A percentile compares a stretch with the other conserved stretches of the same genome.
Conservation (phyloP, 768 basidiomycete species). For the Vararia minispora region DNA sequence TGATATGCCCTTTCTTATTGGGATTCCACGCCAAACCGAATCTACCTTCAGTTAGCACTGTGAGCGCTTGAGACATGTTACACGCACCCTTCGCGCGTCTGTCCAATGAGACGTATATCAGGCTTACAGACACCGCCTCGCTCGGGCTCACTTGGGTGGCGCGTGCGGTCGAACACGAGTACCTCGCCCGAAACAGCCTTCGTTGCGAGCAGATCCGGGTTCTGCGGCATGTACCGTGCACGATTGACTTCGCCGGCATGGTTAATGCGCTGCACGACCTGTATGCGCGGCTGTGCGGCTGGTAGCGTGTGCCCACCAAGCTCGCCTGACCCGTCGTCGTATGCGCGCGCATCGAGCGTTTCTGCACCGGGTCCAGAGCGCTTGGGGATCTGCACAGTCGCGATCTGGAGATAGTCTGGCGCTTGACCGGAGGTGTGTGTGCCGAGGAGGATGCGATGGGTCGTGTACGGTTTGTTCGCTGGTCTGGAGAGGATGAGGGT, state of each 20-base stretch:
- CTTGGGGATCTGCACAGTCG: constrained; percentile 87
- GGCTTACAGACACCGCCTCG: constrained; percentile 77
- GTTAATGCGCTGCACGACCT: constrained; percentile 89
- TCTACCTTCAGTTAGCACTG: constrained; percentile 26
- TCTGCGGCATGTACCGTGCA: constrained; percentile 99
- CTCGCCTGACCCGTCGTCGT: constrained; percentile 90
- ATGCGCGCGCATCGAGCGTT: constrained; percentile 67
- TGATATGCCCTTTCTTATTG: constrained; percentile 66
- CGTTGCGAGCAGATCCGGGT: constrained; percentile 93
- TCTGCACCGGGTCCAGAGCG: constrained; percentile 60
- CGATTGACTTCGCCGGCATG: constrained; percentile 94
- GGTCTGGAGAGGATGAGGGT: constrained; percentile 37
- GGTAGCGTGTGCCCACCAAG: constrained; percentile 86
- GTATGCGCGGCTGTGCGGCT: constrained; percentile 66
- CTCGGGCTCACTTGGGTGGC: constrained; percentile 90
- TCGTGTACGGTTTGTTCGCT: constrained; percentile 85
- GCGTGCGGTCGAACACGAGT: constrained; percentile 92
- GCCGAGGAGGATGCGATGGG: constrained; percentile 88
- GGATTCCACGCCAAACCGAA: constrained; percentile 95
- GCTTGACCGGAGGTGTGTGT: constrained; percentile 96
- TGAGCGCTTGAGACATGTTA: background rate
- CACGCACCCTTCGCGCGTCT: constrained; percentile 84
- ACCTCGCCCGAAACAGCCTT: constrained; percentile 90
- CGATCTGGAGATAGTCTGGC: constrained; percentile 93
- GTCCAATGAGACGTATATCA: constrained; percentile 84